These are phyloP conservation scores for Arachnomyces sp. DNA, from an alignment of 2,329 filamentous ascomycete genomes.

Conservation along the genomic window DNA sequence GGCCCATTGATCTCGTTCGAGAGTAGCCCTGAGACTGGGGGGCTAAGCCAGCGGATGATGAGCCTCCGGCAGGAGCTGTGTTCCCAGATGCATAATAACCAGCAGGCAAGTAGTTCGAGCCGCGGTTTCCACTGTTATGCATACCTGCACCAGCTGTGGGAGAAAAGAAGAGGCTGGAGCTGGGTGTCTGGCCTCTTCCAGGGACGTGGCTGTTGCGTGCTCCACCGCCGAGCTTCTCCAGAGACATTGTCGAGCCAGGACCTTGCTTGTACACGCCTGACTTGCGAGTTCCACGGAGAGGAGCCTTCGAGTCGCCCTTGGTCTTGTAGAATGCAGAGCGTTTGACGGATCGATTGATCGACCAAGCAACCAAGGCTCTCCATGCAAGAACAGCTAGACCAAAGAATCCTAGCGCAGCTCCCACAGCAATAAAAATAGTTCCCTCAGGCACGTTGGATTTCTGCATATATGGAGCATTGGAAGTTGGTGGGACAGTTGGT, in stretches of 20 bases:
- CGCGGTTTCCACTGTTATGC: slow-evolving; percentile 52
- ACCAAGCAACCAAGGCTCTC: slow-evolving; percentile 80
- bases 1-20: slow-evolving; percentile 40
- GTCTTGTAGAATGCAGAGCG: slow-evolving; percentile 71
- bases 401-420: slow-evolving; percentile 76
- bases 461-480: slow-evolving; percentile 84
- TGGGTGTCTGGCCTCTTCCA: slow-evolving; percentile 43
- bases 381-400: slow-evolving; percentile 75
- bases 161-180: slow-evolving; percentile 83
- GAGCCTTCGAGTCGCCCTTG: slow-evolving; percentile 59
- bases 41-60: slow-evolving; percentile 51
- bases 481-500: slow-evolving; percentile 70
- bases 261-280: slow-evolving; percentile 21
- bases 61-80: slow-evolving; percentile 39
- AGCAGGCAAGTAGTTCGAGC: slow-evolving; percentile 72
- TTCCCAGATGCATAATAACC: slow-evolving; percentile 78
- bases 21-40: slow-evolving; percentile 49
- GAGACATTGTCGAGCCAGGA: slow-evolving; percentile 40
- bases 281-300: slow-evolving; percentile 46
- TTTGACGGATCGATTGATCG: slow-evolving; percentile 83
- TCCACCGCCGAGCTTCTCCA: slow-evolving; percentile 40
- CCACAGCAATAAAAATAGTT: slow-evolving; percentile 92
- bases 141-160: slow-evolving; percentile 65
- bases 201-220: slow-evolving; percentile 32
- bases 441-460: slow-evolving; percentile 78